These are phyloP conservation scores for Sarcodon aspratus DNA, from an alignment of 768 basidiomycete species.

Conservation along the genomic window DNA sequence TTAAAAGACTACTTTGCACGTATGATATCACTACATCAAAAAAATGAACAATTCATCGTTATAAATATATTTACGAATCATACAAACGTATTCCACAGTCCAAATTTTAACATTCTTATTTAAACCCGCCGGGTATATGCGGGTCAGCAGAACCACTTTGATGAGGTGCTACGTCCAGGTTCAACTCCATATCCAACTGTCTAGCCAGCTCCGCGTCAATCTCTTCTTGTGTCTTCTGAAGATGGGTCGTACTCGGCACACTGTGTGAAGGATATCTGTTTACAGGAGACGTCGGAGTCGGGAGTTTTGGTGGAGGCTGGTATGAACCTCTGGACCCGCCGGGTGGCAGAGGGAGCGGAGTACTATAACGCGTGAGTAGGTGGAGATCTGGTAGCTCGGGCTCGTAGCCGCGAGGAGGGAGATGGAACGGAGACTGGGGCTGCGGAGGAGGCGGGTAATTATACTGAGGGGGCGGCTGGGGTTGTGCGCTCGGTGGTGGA, in stretches of 20 bases:
- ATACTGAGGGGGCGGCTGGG: neutral
- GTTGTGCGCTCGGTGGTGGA: neutral
- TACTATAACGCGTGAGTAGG: neutral
- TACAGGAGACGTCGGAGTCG: conserved; percentile 11
- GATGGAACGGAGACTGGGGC: neutral
- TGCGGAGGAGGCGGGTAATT: neutral
- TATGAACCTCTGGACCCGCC: neutral
- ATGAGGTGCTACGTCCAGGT: conserved; percentile 15
- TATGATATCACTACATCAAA: too few relatives aligned
- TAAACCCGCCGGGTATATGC: too few relatives aligned
- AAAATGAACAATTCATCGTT: too few relatives aligned
- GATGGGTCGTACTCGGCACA: conserved; percentile 32
- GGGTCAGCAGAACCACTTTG: too few relatives aligned
- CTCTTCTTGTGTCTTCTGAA: conserved; percentile 27
- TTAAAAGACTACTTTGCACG: too few relatives aligned
- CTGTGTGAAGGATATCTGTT: conserved; percentile 11
- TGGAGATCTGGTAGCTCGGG: neutral
- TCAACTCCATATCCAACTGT: conserved; percentile 44
- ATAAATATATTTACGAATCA: too few relatives aligned
- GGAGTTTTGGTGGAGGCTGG: conserved; percentile 4
- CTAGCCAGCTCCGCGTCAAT: conserved; percentile 33
- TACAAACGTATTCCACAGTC: too few relatives aligned
- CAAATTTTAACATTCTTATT: too few relatives aligned
- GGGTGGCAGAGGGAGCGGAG: neutral
- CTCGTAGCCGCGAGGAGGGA: conserved; percentile 1